Percentiles rank a stretch among this genome's conserved stretches.
Evolutionary conservation across 805 yeast genomes (phyloP).

Genomic region (Saturnispora ahearnii): DNA sequence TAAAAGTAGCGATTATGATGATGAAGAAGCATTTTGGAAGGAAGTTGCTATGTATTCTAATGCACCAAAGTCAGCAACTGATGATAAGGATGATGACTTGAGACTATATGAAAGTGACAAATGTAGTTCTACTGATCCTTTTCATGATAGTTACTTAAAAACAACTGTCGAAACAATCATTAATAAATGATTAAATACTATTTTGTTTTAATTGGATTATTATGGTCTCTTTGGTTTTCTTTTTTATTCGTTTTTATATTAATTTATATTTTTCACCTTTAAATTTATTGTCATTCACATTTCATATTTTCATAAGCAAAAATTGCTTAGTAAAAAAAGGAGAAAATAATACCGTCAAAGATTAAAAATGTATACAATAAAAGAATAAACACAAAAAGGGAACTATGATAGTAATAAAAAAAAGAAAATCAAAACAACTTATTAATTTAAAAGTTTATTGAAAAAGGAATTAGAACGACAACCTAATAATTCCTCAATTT

Average conservation of each 20-base stretch:
- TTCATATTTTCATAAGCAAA: too few species aligned
- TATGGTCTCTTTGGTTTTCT: background rate
- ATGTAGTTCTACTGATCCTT: background rate
- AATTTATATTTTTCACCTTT: too few species aligned
- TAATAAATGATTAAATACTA: background rate
- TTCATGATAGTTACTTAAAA: slow-evolving; percentile 11
- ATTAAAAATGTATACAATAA: background rate
- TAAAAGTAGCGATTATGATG: slow-evolving; percentile 9
- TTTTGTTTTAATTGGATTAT: too few species aligned
- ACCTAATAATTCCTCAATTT: background rate
- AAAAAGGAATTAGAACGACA: background rate
- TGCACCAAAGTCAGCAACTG: slow-evolving; percentile 7
- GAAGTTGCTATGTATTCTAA: slow-evolving; percentile 25
- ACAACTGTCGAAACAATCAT: slow-evolving; percentile 14
- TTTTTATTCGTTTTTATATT: too few species aligned
- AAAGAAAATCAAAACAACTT: background rate
- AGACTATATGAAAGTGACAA: slow-evolving; percentile 9
- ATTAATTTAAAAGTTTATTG: background rate
- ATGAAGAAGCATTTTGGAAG: slow-evolving; percentile 23
- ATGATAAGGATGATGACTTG: slow-evolving; percentile 16
- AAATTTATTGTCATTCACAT: too few species aligned
- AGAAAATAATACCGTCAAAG: too few species aligned
- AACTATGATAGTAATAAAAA: background rate
- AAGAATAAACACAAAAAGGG: background rate
- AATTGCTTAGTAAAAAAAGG: too few species aligned